Conservation (phyloP, 345 rosid species). For the Camelina sativa region DNA sequence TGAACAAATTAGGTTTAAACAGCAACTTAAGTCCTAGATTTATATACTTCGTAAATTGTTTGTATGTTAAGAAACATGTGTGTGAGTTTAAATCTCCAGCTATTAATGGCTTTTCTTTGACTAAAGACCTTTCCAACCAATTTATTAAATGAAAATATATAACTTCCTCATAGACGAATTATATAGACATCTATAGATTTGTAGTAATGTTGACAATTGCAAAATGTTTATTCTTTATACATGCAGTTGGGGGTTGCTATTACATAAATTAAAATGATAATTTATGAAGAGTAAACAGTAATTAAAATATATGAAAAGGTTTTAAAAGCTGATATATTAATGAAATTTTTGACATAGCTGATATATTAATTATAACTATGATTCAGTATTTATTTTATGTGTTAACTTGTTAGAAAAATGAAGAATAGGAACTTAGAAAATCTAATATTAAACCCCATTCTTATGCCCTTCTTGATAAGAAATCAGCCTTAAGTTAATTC, state of each 20-base stretch:
- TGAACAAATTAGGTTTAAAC: conserved; percentile 30
- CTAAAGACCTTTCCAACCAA: conserved; percentile 41
- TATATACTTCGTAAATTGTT: conserved; percentile 12
- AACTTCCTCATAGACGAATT: not conserved
- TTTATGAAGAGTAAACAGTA: conserved; percentile 32
- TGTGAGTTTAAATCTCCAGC: conserved; percentile 25
- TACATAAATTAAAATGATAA: conserved; percentile 29
- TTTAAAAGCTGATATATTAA: not conserved
- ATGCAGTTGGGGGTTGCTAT: conserved; percentile 41
- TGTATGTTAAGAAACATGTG: conserved; percentile 28
- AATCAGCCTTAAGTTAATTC: not conserved
- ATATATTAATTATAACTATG: no score
- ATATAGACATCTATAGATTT: conserved; percentile 24
- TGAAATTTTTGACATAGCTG: no score
- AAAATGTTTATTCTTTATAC: conserved; percentile 26
- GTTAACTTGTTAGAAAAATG: not conserved
- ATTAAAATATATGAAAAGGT: conserved; percentile 13
- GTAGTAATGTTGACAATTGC: conserved; percentile 35
- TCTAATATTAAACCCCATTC: not conserved
- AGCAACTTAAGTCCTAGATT: conserved; percentile 26
- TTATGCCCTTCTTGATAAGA: not conserved
- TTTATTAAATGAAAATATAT: conserved; percentile 35
- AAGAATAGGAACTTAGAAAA: not conserved
- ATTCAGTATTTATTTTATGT: not conserved
- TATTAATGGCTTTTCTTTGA: conserved; percentile 44